These are phyloP conservation scores for Asterophora lycoperdoides DNA, from an alignment of 768 basidiomycete genomes.

Conservation along the genomic window DNA sequence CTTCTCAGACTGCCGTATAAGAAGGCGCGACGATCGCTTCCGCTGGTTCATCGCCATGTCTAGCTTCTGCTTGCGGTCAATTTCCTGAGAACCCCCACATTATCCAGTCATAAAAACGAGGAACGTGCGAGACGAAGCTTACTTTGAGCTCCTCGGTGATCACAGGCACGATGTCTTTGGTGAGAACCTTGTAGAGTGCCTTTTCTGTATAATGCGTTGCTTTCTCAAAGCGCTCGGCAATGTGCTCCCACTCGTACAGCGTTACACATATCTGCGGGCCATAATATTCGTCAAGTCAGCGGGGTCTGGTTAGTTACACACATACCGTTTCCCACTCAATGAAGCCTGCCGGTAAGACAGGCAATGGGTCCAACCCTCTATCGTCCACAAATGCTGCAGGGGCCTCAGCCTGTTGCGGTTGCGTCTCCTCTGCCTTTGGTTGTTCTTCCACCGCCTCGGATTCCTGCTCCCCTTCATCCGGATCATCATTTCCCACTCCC, in stretches of 20 bases:
- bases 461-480: slow-evolving; percentile 14
- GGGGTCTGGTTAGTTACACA: background rate
- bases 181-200: slow-evolving; percentile 65
- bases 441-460: slow-evolving; percentile 8
- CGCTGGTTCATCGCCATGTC: slow-evolving; percentile 79
- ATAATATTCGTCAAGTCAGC: background rate
- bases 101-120: slow-evolving; percentile 5
- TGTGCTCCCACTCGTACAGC: slow-evolving; percentile 79
- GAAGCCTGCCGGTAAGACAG: slow-evolving; percentile 46
- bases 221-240: slow-evolving; percentile 70
- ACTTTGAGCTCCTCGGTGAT: slow-evolving; percentile 68
- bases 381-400: slow-evolving; percentile 7
- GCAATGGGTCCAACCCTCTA: slow-evolving; percentile 18
- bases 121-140: slow-evolving; percentile 16
- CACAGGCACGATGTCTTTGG: slow-evolving; percentile 63
- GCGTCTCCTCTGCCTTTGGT: slow-evolving; percentile 11
- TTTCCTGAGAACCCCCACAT: slow-evolving; percentile 43
- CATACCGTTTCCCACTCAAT: slow-evolving; percentile 91
- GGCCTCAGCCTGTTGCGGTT: background rate
- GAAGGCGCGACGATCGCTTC: slow-evolving; percentile 89
- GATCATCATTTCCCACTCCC: slow-evolving; percentile 9
- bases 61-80: slow-evolving; percentile 53
- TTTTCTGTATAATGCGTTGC: slow-evolving; percentile 80
- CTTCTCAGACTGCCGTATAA: slow-evolving; percentile 73
- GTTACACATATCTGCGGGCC: slow-evolving; percentile 70